These are phyloP conservation scores for Moesziomyces aphidis DNA, from an alignment of 1,284 basidiomycete species.

Conservation along the genomic window DNA sequence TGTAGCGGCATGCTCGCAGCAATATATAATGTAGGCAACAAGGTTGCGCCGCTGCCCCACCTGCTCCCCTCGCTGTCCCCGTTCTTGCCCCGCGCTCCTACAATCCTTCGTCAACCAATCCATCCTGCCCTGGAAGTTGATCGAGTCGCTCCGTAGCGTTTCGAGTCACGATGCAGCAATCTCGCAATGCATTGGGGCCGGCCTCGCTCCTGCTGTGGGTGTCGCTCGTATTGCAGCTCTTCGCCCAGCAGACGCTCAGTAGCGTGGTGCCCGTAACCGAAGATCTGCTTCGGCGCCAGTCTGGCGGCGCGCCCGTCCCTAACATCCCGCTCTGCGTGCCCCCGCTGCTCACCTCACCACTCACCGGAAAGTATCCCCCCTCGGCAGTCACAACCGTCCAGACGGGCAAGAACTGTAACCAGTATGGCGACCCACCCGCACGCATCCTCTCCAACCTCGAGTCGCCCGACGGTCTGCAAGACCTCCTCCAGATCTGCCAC, in stretches of 20 bases:
- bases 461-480: conserved; percentile 24
- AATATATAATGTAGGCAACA: too few species aligned
- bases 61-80: too few species aligned
- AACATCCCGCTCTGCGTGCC: conserved; percentile 12
- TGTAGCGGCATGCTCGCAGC: too few species aligned
- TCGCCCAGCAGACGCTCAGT: conserved; percentile 9
- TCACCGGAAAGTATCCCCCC: conserved; percentile 14
- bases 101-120: too few species aligned
- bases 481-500: conserved; percentile 22
- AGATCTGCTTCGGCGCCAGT: conserved; percentile 17
- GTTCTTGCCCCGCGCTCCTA: too few species aligned
- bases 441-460: conserved; percentile 14
- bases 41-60: too few species aligned
- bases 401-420: conserved; percentile 20
- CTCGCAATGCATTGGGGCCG: too few species aligned
- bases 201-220: conserved; percentile 17
- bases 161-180: too few species aligned
- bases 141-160: too few species aligned
- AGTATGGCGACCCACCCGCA: conserved; percentile 24
- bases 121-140: too few species aligned
- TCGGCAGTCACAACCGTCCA: conserved; percentile 34
- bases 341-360: conserved; percentile 12
- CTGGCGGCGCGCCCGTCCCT: not conserved
- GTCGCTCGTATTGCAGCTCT: conserved; percentile 14
- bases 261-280: conserved; percentile 6